Evolutionary conservation across 352 stramenopile species (phyloP), one percentile per base, ranked within the genome.

Genomic region (Globisporangium paroecandrum): DNA sequence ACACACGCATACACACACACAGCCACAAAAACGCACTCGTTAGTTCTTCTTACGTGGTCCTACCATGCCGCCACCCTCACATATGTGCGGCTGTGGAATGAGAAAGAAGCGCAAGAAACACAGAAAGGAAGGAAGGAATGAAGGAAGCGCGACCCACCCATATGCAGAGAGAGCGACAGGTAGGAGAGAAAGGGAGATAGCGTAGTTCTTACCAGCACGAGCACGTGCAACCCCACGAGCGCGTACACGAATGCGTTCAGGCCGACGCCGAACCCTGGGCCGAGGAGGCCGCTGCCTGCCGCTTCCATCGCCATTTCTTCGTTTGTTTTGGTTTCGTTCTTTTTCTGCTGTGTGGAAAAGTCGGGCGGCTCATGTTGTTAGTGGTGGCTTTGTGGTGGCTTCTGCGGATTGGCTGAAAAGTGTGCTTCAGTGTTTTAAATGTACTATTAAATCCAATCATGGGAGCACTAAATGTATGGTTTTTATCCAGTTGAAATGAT

Each of bases 191-290:
- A 69, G 54, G 56, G 55, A 67, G 61, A 63, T 58, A 64, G 18
- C 18, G 32, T 57, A 65, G 41, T 53, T 73, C 76, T 58, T 69
- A 93, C 87, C 67, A 94, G 66, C 36, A 85, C 87, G 49, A 92
- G 74, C 56, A 94, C 68, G 72, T 94, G 87, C 47, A 92, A 69
- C 43, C 72, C 83, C 60, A 93, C 79, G 58, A 94, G 85, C 58
- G 76, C 77, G 18, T 60, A 75, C 56, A 94, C 77, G 47, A 94
- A 76, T 71, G 85, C 78, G 64, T 91, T 92, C 46, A 94, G 68
- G 43, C 79, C 79, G 58, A 81, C 69, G 67, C 79, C 79, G 64
- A 88, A 66, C 4, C 78, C 76, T 10, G 72, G 73, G 60, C 74
- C 76, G 32, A 86, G 72, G 38, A 82, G 64, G 41, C 57, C 64